These are phyloP conservation scores for Pyracantha coccinea DNA, from an alignment of 331 rosid species.

Conservation along the genomic window DNA sequence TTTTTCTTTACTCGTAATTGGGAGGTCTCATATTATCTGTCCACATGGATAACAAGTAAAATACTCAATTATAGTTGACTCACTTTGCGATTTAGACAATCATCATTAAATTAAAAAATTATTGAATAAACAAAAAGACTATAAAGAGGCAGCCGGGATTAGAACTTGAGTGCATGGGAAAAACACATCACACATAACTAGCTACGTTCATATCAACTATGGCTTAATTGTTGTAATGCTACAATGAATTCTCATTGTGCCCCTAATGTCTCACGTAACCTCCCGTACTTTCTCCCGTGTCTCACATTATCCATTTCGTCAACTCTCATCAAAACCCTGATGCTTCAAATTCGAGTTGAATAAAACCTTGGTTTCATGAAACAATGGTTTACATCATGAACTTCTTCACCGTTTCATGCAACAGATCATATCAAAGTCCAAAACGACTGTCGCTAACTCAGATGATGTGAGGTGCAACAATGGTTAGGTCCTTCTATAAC, in stretches of 20 bases:
- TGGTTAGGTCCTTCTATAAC: slow-evolving; percentile 53
- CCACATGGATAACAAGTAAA: neutral
- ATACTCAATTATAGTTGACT: too few relatives aligned
- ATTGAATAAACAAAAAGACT: neutral
- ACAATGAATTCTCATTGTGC: neutral
- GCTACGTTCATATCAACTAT: neutral
- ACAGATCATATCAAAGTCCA: slow-evolving; percentile 1
- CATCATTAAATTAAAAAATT: too few relatives aligned
- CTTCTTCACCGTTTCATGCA: neutral
- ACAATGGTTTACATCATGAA: neutral
- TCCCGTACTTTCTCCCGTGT: neutral
- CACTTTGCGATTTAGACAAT: neutral
- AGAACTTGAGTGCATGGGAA: neutral
- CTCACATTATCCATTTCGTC: neutral
- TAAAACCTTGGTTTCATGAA: neutral
- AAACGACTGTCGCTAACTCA: slow-evolving; percentile 35
- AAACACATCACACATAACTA: neutral
- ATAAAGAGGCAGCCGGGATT: too few relatives aligned
- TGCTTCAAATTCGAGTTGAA: neutral
- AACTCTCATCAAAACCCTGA: neutral
- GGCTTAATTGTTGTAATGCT: neutral
- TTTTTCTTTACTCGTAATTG: too few relatives aligned
- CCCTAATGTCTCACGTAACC: neutral
- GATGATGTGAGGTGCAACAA: slow-evolving; percentile 37
- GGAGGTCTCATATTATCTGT: neutral